These are phyloP conservation scores for Puccinia triticina DNA, from an alignment of 1,284 basidiomycete genomes.

Conservation along the genomic window DNA sequence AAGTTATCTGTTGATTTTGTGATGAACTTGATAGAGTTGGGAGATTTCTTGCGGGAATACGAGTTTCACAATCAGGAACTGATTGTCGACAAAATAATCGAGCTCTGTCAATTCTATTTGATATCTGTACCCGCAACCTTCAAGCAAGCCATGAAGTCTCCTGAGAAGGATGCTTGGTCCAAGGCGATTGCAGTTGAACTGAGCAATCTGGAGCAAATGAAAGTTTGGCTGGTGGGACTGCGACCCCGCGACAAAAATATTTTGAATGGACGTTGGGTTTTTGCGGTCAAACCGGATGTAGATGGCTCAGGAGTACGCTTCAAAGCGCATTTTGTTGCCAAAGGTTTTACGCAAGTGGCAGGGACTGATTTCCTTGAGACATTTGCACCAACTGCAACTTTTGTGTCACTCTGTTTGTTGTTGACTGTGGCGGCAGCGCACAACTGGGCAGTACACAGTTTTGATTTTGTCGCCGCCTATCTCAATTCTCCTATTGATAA, in stretches of 20 bases:
- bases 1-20: neutral
- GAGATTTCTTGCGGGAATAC: neutral
- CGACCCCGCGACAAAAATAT: neutral
- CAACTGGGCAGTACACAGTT: neutral
- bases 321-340: conserved; percentile 23
- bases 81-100: conserved; percentile 4
- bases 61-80: neutral
- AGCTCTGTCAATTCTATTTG: neutral
- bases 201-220: neutral
- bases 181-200: conserved; percentile 8
- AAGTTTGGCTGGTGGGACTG: neutral
- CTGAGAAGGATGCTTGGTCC: neutral
- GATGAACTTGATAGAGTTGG: neutral
- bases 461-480: conserved; percentile 39
- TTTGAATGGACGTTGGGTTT: conserved; percentile 38
- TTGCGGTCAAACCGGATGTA: conserved; percentile 27
- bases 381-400: conserved; percentile 38
- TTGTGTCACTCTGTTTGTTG: neutral
- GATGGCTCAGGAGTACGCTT: neutral
- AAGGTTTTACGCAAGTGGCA: neutral
- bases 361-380: conserved; percentile 8
- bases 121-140: neutral
- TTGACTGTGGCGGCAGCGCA: neutral
- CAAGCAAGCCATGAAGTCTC: neutral
- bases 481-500: conserved; percentile 18